Base-by-base conservation (phyloP, 306 rosid genomes). In the Quercus ilex region DNA sequence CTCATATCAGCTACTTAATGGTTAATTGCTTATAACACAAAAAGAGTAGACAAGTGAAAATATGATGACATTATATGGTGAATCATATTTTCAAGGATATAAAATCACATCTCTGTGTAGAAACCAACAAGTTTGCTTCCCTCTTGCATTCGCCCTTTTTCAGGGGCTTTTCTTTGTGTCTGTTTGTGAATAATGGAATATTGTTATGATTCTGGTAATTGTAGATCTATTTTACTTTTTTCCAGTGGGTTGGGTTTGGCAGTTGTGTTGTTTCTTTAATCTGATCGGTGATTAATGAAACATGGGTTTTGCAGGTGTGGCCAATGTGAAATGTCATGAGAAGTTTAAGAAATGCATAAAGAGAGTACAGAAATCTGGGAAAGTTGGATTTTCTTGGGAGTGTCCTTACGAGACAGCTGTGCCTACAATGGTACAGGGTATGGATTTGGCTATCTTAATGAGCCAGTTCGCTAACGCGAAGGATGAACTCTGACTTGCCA, bases 391-490 rank as follows among this genome's bases (percentile, higher is more conserved):
- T 83, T 91, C 98, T 0, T 49, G 74, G 64, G 81, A 71, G 59
- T 92, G 95, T 78, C 97, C 97, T 8, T 74, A 77, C 35, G 83
- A 82, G 51, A 82, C 60, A 5, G 91, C 91, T 60, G 89, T 84
- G 59, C 83, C 97, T 14, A 92, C 91, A 12, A 94, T 92, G 97
- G 86, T 87, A 41, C 88, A 84, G 72, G 97, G 90, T 77, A 95
- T 95, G 97, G 97, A 95, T 79, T 58, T 92, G 77, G 97, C 97
- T 51, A 91, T 92, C 82, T n/a, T 90, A 63, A 65, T 95, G 20
- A 90, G 94, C 84, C 90, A 87, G 78, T 85, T 95, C 33, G 86
- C 90, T 43, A 77, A 80, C 56, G 0, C 57, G 0, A 43, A 75
- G 74, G 17, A 25, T 49, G 91, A 88, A 60, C 89, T 88, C 28